phyloP scores from a whole-genome alignment of 495 filamentous ascomycete species.

The Amphirosellinia nigrospora region DNA sequence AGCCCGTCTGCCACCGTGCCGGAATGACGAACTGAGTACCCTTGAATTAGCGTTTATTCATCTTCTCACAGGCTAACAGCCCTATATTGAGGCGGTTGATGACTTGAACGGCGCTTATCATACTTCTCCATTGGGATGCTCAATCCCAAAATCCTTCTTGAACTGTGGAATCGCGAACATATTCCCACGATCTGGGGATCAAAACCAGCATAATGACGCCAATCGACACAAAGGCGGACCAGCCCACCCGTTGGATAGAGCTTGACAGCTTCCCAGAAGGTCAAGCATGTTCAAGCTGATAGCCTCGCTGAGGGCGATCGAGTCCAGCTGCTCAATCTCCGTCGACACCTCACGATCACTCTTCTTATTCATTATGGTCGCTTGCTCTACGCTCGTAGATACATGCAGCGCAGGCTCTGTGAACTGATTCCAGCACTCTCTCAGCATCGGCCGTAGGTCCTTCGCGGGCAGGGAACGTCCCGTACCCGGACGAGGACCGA shows the following conservation, averaged over 20 bases:
- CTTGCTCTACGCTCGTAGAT: background rate
- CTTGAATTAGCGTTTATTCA: constrained; percentile 7
- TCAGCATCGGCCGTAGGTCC: background rate
- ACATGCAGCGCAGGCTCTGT: background rate
- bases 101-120: constrained; percentile 18
- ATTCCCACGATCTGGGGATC: constrained; percentile 52
- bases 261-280: constrained; percentile 42
- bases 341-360: constrained; percentile 23
- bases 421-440: background rate
- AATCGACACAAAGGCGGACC: constrained; percentile 52
- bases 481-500: constrained; percentile 15
- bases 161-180: constrained; percentile 54
- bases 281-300: constrained; percentile 43
- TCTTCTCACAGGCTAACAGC: background rate
- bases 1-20: constrained; percentile 56
- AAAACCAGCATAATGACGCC: constrained; percentile 54
- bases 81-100: background rate
- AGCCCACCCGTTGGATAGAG: constrained; percentile 51
- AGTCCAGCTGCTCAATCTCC: constrained; percentile 29
- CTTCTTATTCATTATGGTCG: constrained; percentile 25
- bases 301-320: constrained; percentile 40
- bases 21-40: constrained; percentile 42
- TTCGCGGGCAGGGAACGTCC: constrained; percentile 20
- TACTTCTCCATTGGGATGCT: constrained; percentile 41
- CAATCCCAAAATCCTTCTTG: constrained; percentile 50